Base-by-base conservation (phyloP, 2,329 filamentous ascomycete species). In the Epichloe gansuensis region DNA sequence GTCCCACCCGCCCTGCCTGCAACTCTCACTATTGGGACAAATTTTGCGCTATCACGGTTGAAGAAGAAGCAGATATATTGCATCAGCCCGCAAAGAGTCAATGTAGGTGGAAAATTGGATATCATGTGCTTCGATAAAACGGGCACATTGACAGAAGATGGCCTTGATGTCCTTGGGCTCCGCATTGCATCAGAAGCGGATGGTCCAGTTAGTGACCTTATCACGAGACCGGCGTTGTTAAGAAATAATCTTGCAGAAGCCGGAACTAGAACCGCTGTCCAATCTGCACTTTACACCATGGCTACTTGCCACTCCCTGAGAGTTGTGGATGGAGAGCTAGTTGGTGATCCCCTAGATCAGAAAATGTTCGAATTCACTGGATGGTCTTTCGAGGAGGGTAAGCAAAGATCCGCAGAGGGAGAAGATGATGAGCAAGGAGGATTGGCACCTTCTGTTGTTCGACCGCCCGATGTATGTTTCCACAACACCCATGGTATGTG, bases 91-190 rank as follows among this genome's bases (percentile, higher is more conserved):
- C 93, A 98, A 63, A 81, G 93, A 61, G 91, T 98, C 52, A 98
- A 97, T 61, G 89, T 98, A 5, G 93, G 87, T 15, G 93, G 94
- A 48, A 97, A 97, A 67, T 72, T 98, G 4, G 93, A 98, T 63
- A 81, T 97, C 11, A 87, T 98, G 70, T 96, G 91, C 68, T 98
- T 98, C 58, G 93, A 98, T 70, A 98, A 98, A 71, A 98, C 93
- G 0, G 93, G 93, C n/a, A 98, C 93, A 0, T 72, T 98, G 51
- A 98, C 93, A 0, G 93, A 97, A 67, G 93, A 98, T 66, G 93
- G 93, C 0, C 71, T 98, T 42, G 94, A 98, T 65, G 88, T 98
- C 17, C 76, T 98, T 12, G 93, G 93, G 12, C 82, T 95, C 21
- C 82, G 89, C 36, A 81, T 93, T 6, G 88, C 89, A 9, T 81